A percentile compares a stretch with the other conserved stretches of the same genome.
Evolutionary conservation across 257 asterid genomes (phyloP).

Genomic region (Anisodus tanguticus): DNA sequence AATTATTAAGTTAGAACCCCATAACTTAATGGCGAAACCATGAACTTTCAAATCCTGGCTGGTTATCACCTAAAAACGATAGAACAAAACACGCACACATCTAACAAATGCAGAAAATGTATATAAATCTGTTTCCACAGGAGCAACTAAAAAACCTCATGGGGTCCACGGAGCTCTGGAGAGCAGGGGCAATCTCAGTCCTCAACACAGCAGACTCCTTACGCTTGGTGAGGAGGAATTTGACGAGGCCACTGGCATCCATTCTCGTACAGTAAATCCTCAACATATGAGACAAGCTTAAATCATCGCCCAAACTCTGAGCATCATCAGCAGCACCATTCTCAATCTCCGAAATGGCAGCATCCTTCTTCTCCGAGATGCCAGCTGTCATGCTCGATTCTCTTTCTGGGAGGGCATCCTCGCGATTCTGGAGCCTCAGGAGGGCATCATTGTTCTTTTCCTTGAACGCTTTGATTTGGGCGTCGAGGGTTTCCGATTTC

Average conservation of each 20-base stretch:
- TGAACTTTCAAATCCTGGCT: not conserved
- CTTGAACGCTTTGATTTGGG: not conserved
- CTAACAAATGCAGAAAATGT: not conserved
- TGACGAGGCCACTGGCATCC: conserved; percentile 35
- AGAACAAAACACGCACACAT: not conserved
- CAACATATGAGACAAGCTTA: conserved; percentile 27
- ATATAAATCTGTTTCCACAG: not conserved
- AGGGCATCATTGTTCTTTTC: conserved; percentile 23
- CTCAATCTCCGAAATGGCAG: conserved; percentile 32
- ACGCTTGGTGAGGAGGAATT: conserved; percentile 28
- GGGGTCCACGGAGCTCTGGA: conserved; percentile 28
- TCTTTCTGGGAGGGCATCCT: conserved; percentile 25
- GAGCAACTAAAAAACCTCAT: conserved; percentile 33
- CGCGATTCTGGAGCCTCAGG: conserved; percentile 28
- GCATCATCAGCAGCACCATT: not conserved
- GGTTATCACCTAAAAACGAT: not conserved
- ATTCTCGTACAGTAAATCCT: conserved; percentile 34
- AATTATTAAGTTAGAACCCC: too few species aligned
- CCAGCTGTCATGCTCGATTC: conserved; percentile 28
- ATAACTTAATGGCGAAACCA: too few species aligned
- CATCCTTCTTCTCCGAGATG: conserved; percentile 30
- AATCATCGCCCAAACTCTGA: conserved; percentile 23
- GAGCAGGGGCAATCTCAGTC: conserved; percentile 33
- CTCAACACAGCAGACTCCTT: conserved; percentile 30
- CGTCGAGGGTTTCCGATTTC: conserved; percentile 38